Base-by-base conservation (phyloP, 106 monocot genomes). In the Hemerocallis citrina region DNA sequence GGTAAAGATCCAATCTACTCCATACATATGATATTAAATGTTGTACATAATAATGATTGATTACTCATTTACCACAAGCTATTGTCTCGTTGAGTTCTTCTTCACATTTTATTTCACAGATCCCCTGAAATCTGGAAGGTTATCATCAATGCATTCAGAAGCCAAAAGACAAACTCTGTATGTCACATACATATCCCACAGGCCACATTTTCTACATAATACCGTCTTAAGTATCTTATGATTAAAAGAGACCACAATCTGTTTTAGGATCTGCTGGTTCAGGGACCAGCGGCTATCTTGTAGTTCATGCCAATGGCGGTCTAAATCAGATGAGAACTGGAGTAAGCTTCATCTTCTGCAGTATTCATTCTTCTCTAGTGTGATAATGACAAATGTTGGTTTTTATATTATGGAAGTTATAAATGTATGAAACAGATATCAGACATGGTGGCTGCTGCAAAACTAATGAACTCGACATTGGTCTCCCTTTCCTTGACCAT, bases 311-410 rank as follows among this genome's bases (percentile, higher is more conserved):
- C 16, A 94, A 94, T 66, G 94, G 94, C 19, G 94, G 94, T 32
- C 66, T 94, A 15, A 94, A 94, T 48, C 94, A 94, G 71, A 94
- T 94, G 94, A 82, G 83, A 49, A 71, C 70, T 38, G 94, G 94
- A 43, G 94, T 94, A 75, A 16, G 68, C 52, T 67, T 17, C 57
- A 34, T 21, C n/a, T 6, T 40, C 14, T 59, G 28, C 4, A 50
- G 28, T 50, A 12, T 2, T 50, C 5, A 3, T 17, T 6, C 7
- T 3, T 45, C 45, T 45, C n/a, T n/a, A n/a, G n/a, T n/a, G n/a
- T n/a, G n/a, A n/a, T n/a, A n/a, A n/a, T n/a, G n/a, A n/a, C n/a
- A n/a, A n/a, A n/a, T n/a, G n/a, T n/a, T n/a, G n/a, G n/a, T n/a
- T n/a, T n/a, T n/a, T n/a, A n/a, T n/a, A n/a, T n/a, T n/a, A n/a